phyloP scores from a whole-genome alignment of 768 basidiomycete species.

The Trametes villosa region DNA sequence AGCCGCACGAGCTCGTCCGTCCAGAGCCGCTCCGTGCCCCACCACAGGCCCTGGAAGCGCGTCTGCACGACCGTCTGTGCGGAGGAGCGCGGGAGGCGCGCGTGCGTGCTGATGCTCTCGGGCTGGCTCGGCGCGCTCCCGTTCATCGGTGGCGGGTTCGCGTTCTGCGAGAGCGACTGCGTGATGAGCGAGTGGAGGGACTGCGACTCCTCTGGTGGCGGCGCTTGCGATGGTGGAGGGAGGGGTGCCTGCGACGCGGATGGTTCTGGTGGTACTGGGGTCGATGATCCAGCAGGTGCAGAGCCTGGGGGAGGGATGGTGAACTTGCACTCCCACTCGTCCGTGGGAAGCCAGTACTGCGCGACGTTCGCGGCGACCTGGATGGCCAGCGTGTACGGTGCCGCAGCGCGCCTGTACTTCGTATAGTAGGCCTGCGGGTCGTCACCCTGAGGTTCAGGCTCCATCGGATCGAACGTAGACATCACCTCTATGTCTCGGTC shows the following conservation, averaged over 20 bases:
- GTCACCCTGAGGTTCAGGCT: constrained; percentile 4
- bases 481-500: constrained; percentile 36
- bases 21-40: constrained; percentile 91
- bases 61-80: constrained; percentile 49
- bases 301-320: constrained; percentile 34
- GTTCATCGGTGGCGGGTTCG: background rate
- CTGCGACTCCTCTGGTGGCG: background rate
- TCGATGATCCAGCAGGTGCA: background rate
- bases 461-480: constrained; percentile 56
- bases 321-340: constrained; percentile 70
- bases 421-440: constrained; percentile 14
- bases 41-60: constrained; percentile 84
- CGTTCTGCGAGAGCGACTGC: constrained; percentile 12
- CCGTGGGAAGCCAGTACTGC: constrained; percentile 71
- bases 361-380: constrained; percentile 70
- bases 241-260: constrained; percentile 4
- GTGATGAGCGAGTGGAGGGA: constrained; percentile 14
- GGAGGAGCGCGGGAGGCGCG: constrained; percentile 27
- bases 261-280: background rate
- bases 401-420: constrained; percentile 55
- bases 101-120: constrained; percentile 29
- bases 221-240: constrained; percentile 28
- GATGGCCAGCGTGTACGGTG: constrained; percentile 70
- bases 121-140: constrained; percentile 30
- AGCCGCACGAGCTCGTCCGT: constrained; percentile 81